These are phyloP conservation scores for Termitomyces sp. DNA, from an alignment of 768 basidiomycete genomes.

Conservation along the genomic window DNA sequence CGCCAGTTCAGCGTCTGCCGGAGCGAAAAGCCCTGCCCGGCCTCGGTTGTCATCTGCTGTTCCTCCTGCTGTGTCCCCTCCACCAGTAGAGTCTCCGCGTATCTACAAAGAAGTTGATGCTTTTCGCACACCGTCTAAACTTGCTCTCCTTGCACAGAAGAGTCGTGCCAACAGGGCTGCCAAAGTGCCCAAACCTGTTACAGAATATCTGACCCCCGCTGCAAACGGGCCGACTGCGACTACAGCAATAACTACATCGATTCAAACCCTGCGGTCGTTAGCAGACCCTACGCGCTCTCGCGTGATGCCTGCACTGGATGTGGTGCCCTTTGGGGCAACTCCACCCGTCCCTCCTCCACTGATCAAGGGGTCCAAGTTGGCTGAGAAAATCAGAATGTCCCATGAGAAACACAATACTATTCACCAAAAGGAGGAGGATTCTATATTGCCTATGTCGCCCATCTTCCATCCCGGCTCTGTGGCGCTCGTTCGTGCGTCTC, in stretches of 20 bases:
- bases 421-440: slow-evolving; percentile 33
- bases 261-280: slow-evolving; percentile 65
- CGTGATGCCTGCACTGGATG: slow-evolving; percentile 34
- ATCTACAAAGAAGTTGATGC: slow-evolving; percentile 23
- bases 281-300: slow-evolving; percentile 41
- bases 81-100: slow-evolving; percentile 8
- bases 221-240: slow-evolving; percentile 82
- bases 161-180: slow-evolving; percentile 31
- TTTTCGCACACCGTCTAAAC: slow-evolving; percentile 52
- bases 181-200: slow-evolving; percentile 41
- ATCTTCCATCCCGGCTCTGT: slow-evolving; percentile 52
- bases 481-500: slow-evolving; percentile 60
- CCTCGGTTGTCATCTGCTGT: slow-evolving; percentile 13
- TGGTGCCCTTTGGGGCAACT: slow-evolving; percentile 34
- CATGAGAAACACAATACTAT: slow-evolving; percentile 35
- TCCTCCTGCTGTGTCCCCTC: background rate
- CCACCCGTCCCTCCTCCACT: slow-evolving; percentile 24
- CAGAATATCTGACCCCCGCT: slow-evolving; percentile 71
- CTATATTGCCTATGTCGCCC: slow-evolving; percentile 34
- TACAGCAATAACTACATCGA: slow-evolving; percentile 79
- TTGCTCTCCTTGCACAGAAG: slow-evolving; percentile 69
- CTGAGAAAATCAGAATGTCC: slow-evolving; percentile 64
- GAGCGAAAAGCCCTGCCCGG: background rate
- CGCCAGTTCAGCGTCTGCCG: slow-evolving; percentile 13
- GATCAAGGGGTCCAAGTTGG: slow-evolving; percentile 63